Evolutionary conservation across 257 asterid species (phyloP).

Genomic region (Ophiorrhiza pumila): DNA sequence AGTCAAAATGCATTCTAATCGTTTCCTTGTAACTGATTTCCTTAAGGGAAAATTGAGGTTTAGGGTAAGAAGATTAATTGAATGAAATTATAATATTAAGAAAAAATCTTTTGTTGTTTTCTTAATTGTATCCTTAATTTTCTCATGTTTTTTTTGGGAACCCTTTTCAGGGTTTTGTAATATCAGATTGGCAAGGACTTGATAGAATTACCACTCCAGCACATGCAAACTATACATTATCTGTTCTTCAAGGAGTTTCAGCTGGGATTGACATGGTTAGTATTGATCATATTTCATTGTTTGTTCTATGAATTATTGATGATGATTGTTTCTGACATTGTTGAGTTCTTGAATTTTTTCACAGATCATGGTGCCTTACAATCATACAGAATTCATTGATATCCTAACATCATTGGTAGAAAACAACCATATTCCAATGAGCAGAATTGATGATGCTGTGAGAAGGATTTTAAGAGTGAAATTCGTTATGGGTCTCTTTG

Average conservation of each 20-base stretch:
- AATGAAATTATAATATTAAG: too few species aligned
- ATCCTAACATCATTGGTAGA: conserved; percentile 32
- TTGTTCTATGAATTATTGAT: background rate
- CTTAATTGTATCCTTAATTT: conserved; percentile 12
- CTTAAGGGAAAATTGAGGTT: conserved; percentile 4
- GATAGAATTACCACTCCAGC: conserved; percentile 51
- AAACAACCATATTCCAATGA: conserved; percentile 43
- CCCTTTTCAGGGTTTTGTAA: conserved; percentile 67
- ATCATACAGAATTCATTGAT: conserved; percentile 32
- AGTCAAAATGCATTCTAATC: conserved; percentile 32
- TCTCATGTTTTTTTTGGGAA: conserved; percentile 19
- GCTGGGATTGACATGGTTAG: conserved; percentile 57
- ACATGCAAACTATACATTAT: conserved; percentile 54
- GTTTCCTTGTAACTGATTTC: conserved; percentile 22
- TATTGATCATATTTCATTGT: too few species aligned
- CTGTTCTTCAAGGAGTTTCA: conserved; percentile 26
- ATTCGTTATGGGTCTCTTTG: conserved; percentile 54
- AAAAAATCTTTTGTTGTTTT: background rate
- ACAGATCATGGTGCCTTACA: conserved; percentile 51
- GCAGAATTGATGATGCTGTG: conserved; percentile 64
- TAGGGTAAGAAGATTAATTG: background rate
- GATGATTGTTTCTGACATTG: background rate
- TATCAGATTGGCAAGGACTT: conserved; percentile 63
- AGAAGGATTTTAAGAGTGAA: conserved; percentile 58
- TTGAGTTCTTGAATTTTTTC: background rate